Percentiles rank a stretch among this genome's conserved stretches.
phyloP scores from a whole-genome alignment of 768 basidiomycete species.

The Tubosaeta sp. region DNA sequence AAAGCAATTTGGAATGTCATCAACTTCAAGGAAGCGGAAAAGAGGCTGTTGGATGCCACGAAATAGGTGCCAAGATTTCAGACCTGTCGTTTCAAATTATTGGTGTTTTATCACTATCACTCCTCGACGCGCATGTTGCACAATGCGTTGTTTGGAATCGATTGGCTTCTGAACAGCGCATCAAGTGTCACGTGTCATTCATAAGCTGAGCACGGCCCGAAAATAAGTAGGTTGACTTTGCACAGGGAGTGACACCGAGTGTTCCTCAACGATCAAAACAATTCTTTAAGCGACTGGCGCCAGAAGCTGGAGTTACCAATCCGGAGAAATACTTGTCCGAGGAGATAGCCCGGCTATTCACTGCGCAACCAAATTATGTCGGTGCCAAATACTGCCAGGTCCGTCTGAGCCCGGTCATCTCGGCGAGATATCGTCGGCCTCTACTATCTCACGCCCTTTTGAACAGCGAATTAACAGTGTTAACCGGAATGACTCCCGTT shows the following conservation, averaged over 20 bases:
- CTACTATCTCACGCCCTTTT: not conserved
- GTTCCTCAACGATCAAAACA: not conserved
- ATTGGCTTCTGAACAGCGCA: not conserved
- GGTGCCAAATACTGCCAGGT: not conserved
- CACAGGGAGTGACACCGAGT: not conserved
- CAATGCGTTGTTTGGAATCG: not conserved
- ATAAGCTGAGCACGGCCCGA: too few species aligned
- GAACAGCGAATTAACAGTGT: not conserved
- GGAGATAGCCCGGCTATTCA: not conserved
- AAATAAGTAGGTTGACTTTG: not conserved
- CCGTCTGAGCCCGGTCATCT: not conserved
- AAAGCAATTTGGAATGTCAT: slow-evolving; percentile 93
- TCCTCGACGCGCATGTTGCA: not conserved
- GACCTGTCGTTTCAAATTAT: not conserved
- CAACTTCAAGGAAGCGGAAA: slow-evolving; percentile 92
- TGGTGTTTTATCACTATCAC: slow-evolving; percentile 3
- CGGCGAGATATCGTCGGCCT: not conserved
- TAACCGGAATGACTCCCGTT: not conserved
- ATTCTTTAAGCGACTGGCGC: not conserved
- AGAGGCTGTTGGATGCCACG: slow-evolving; percentile 39
- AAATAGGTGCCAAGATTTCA: slow-evolving; percentile 17
- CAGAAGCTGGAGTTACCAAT: not conserved
- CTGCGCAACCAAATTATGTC: too few species aligned
- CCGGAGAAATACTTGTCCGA: not conserved
- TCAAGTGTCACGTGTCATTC: not conserved